These are phyloP conservation scores for Leccinum uliginosum DNA, from an alignment of 768 basidiomycete species.

Conservation along the genomic window DNA sequence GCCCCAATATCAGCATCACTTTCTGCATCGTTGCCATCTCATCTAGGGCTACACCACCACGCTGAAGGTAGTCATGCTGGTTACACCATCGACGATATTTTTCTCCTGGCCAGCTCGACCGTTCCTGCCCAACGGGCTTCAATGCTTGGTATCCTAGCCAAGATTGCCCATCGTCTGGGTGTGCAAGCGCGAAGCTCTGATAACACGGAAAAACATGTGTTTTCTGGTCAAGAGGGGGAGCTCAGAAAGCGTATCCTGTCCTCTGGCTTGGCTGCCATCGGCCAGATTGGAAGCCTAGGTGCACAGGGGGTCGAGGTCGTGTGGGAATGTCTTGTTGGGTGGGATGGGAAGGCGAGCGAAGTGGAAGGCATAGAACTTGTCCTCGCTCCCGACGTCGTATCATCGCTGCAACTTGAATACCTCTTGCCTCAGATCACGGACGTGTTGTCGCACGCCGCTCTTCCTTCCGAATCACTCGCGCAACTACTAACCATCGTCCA, in stretches of 20 bases:
- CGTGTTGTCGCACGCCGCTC: constrained; percentile 36
- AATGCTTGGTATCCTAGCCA: constrained; percentile 71
- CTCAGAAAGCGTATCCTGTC: constrained; percentile 62
- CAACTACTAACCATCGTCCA: constrained; percentile 59
- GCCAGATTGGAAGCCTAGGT: constrained; percentile 63
- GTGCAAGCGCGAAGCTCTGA: constrained; percentile 9
- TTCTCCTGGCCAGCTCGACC: constrained; percentile 73
- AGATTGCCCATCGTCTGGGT: constrained; percentile 42
- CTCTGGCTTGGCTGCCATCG: constrained; percentile 61
- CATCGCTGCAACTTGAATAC: constrained; percentile 32
- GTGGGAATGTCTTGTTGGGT: constrained; percentile 71
- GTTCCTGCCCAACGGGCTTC: constrained; percentile 79
- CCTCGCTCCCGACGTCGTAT: constrained; percentile 16
- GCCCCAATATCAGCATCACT: constrained; percentile 54
- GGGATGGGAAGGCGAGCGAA: constrained; percentile 37
- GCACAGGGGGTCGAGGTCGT: constrained; percentile 64
- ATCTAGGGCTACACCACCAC: constrained; percentile 90
- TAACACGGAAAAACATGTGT: constrained; percentile 2
- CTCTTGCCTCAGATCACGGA: constrained; percentile 50
- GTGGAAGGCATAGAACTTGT: constrained; percentile 43
- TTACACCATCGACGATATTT: constrained; percentile 84
- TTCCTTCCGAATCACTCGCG: constrained; percentile 44
- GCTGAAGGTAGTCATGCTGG: constrained; percentile 74
- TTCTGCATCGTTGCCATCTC: constrained; percentile 63
- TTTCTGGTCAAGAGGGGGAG: constrained; percentile 33